Base-by-base conservation (phyloP, 495 filamentous ascomycete genomes). In the Parathielavia hyrcaniae region DNA sequence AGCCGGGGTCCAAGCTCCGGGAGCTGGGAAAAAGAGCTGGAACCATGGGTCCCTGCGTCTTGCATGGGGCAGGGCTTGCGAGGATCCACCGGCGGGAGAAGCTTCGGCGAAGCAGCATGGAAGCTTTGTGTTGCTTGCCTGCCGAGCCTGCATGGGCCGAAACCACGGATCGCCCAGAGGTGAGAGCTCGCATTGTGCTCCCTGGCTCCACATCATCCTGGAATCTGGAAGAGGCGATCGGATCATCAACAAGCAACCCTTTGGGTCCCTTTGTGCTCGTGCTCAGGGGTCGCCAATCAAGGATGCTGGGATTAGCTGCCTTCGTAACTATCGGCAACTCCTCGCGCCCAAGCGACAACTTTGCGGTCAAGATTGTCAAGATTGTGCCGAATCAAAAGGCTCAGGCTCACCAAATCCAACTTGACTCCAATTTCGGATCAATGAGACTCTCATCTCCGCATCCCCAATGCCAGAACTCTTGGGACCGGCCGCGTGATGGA, bases 101-200 rank as follows among this genome's bases (percentile, higher is more conserved):
- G 59, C 54, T 57, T 53, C 43, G 44, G 49, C 55, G 59, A 61
- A 61, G 47, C 41, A 61, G 48, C 48, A 26, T 61, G 59, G 59
- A 61, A 61, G 59, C 40, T 47, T 20, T 51, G 36, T 26, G n/a
- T n/a, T n/a, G n/a, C n/a, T n/a, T n/a, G n/a, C n/a, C n/a, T n/a
- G n/a, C n/a, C n/a, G n/a, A n/a, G n/a, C n/a, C n/a, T n/a, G 47
- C 47, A 46, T 20, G 20, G n/a, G 44, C 20, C 30, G 55, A 57
- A 41, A 57, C 50, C 39, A 57, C 39, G 43, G 43, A 41, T 48
- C 43, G 34, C 23, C 45, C 20, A 34, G 45, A 41, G 32, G 39
- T 16, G 26, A 39, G 40, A 19, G 36, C 32, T 36, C 17, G 47
- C 55, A 50, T 26, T 40, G 2, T 30, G 26, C 26, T 39, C 44